Evolutionary conservation across 1,284 basidiomycete species (phyloP), one percentile per base, ranked within the genome.

Genomic region (Exobasidium cylindrosporum): DNA sequence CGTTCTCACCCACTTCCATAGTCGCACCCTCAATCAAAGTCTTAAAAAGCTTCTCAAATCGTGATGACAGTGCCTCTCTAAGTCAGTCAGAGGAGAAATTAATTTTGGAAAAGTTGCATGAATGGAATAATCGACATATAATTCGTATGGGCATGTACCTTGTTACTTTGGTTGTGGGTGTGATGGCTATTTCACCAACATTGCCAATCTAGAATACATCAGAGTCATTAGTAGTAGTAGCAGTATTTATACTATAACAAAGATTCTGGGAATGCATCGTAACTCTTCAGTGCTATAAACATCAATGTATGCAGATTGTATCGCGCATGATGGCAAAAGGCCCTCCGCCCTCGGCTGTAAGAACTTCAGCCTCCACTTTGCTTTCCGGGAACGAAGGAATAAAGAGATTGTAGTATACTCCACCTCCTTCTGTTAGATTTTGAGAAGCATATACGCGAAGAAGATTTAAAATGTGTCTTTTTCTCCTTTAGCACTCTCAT

Each of bases 61-160:
- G n/a, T 24, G 47, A 50, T 21, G 47, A 14, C 17, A 24, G n/a
- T 5, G 26, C 47, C 17, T 7, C 35, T 7, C 35, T 40, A 7
- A 40, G 35, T 31, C 47, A 50, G 24, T 7, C 29, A 7, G 47
- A 50, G 10, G 47, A 50, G 14, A 50, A 50, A 14, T 7, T 31
- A 44, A 29, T 29, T 23, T 14, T n/a, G 4, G 40, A 55, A 44
- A 26, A 30, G 21, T 24, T 55, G 17, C 17, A 55, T 6, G 30
- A 55, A 14, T 55, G 53, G 53, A 30, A 30, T 28, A 23, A n/a
- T 3, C n/a, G 31, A 35, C 53, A 55, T 28, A 23, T 55, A 21
- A 40, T 55, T 29, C 2, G 53, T 17, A 40, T 23, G 3, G 53
- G 5, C 26, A 26, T 55, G 13, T 55, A n/a, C 17, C n/a, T 13